These are phyloP conservation scores for Pholiota molesta DNA, from an alignment of 768 basidiomycete genomes.

Conservation along the genomic window DNA sequence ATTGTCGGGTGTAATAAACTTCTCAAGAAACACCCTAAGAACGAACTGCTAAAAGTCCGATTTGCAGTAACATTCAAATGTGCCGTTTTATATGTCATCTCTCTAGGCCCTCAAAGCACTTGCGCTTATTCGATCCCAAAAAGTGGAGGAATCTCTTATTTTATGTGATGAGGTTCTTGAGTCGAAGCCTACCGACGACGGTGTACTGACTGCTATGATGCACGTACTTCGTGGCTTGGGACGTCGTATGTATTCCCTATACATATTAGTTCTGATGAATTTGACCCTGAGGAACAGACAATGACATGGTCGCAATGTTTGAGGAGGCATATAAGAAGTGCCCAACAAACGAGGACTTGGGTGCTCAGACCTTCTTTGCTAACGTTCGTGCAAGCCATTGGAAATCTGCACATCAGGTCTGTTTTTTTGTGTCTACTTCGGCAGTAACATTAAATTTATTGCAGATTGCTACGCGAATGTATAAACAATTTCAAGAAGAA, in stretches of 20 bases:
- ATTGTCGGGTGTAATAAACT: slow-evolving; percentile 86
- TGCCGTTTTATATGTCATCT: slow-evolving; percentile 4
- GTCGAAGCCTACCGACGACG: slow-evolving; percentile 71
- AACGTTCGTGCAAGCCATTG: slow-evolving; percentile 79
- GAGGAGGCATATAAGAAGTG: slow-evolving; percentile 85
- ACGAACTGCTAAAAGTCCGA: slow-evolving; percentile 68
- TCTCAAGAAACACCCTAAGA: slow-evolving; percentile 82
- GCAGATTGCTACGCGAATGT: slow-evolving; percentile 79
- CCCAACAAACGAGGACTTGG: slow-evolving; percentile 82
- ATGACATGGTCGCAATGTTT: slow-evolving; percentile 83
- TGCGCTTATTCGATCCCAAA: slow-evolving; percentile 81
- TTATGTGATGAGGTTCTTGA: slow-evolving; percentile 83
- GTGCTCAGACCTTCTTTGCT: slow-evolving; percentile 83
- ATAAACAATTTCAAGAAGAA: slow-evolving; percentile 83
- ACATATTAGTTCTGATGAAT: not conserved
- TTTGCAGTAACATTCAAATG: slow-evolving; percentile 1
- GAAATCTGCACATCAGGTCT: slow-evolving; percentile 85
- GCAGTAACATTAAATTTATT: not conserved
- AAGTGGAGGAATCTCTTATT: slow-evolving; percentile 80
- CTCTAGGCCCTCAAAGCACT: slow-evolving; percentile 80
- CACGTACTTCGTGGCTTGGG: slow-evolving; percentile 81
- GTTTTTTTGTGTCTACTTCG: slow-evolving; percentile 1
- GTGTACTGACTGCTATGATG: slow-evolving; percentile 78
- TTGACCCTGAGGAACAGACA: slow-evolving; percentile 42
- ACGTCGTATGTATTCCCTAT: slow-evolving; percentile 45